Percentiles rank a stretch among this genome's conserved stretches.
phyloP scores from a whole-genome alignment of 1,284 basidiomycete species.

The Tylopilus sp. region DNA sequence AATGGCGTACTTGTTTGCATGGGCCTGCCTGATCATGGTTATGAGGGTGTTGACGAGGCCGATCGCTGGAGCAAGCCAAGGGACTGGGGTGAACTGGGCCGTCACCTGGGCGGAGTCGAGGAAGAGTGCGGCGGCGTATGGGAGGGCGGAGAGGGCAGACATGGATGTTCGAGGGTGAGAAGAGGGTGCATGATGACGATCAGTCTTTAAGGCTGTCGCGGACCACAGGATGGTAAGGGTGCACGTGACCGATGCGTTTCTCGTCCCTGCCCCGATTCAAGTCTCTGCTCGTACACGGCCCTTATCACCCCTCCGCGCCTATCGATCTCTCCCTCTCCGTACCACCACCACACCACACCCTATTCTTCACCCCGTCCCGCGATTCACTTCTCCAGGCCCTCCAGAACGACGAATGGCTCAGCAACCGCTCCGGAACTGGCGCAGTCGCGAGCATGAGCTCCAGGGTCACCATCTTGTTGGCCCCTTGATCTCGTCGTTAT shows the following conservation, averaged over 20 bases:
- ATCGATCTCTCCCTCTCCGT: constrained; percentile 55
- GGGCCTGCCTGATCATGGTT: constrained; percentile 44
- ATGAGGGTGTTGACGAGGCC: constrained; percentile 41
- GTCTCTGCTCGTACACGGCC: constrained; percentile 50
- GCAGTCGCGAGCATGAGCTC: constrained; percentile 39
- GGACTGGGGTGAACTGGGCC: constrained; percentile 46
- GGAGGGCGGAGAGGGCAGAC: constrained; percentile 17
- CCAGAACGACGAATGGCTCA: constrained; percentile 54
- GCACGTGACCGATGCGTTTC: constrained; percentile 27
- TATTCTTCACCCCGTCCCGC: constrained; percentile 55
- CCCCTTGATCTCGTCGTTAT: constrained; percentile 18
- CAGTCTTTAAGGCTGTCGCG: constrained; percentile 4
- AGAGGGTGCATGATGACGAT: not conserved
- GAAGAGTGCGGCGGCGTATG: constrained; percentile 12
- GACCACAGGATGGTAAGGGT: constrained; percentile 20
- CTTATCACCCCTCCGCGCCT: constrained; percentile 52
- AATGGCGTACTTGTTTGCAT: constrained; percentile 41
- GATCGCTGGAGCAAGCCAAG: constrained; percentile 43
- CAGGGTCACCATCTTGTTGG: constrained; percentile 55
- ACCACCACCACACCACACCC: constrained; percentile 35
- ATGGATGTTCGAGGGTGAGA: constrained; percentile 15
- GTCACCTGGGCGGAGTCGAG: constrained; percentile 38
- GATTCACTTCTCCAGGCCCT: constrained; percentile 41
- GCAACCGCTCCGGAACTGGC: constrained; percentile 44
- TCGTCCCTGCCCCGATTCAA: constrained; percentile 43